Evolutionary conservation across 2,329 filamentous ascomycete species (phyloP), one percentile per base, ranked within the genome.

Genomic region (Colletotrichum endophyticum): DNA sequence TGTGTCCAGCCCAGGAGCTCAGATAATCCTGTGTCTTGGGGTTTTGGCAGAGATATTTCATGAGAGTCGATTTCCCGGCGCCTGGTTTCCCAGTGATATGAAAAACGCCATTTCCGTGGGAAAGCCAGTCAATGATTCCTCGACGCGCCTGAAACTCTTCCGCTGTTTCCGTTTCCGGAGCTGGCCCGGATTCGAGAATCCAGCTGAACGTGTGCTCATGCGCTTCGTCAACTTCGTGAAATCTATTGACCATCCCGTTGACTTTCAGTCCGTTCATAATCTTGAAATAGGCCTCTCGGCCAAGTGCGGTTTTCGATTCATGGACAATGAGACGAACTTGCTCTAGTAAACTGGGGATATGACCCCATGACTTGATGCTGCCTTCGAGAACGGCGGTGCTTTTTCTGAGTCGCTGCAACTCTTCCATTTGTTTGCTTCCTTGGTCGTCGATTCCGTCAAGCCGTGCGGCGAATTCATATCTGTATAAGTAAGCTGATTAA

Each of bases 1-100:
- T 75, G 4, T 44, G 8, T 11, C 72, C 67, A 3, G 72, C 67
- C 72, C 72, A 75, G 2, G 22, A 11, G 3, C 8, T 4, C 15
- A 71, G 30, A n/a, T 15, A 71, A 2, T 34, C 28, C 28, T 36
- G 6, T 0, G 30, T 25, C 5, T 13, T 19, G 1, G 15, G 6
- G 3, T 6, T 64, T 39, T 71, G 67, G 15, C 57, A 75, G 5
- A 75, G 19, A 19, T 57, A 66, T 6, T 75, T 75, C 59, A 75
- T 71, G 6, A 75, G 56, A 7, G 72, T 75, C 5, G 72, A 75
- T n/a, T 75, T 75, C 1, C 72, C 72, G 5, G 67, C 30, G 2
- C 72, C 72, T 7, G 72, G 72, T 3, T 75, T 75, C 28, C 72
- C 53, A 4, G 53, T 57, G 25, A 57, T 27, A 1, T 57, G 53